Evolutionary conservation across 2,329 filamentous ascomycete species (phyloP), one percentile per base, ranked within the genome.

Genomic region (Blastomyces parvus): DNA sequence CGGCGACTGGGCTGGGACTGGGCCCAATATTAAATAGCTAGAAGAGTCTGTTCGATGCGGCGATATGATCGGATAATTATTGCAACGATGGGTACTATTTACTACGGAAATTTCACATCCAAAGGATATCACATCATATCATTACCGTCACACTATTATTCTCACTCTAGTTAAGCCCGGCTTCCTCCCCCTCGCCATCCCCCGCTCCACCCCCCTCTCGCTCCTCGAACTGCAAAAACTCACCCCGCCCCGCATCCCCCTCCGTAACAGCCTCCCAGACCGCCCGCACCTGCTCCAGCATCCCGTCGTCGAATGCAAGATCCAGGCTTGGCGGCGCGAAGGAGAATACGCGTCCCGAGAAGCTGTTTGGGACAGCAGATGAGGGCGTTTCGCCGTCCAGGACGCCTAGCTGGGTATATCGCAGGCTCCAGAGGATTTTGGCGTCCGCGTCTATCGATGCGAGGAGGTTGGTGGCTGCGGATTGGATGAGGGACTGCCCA

Each of bases 191-290:
- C 25, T 57, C 55, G 5, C 55, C 33, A 17, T 58, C 55, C 36
- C 27, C 55, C 36, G 13, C 55, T 13, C 11, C 55, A 11, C 6
- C 83, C 64, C 80, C 82, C 71, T 91, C 87, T 30, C 90, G 83
- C 64, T 94, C 89, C 59, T 87, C 83, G 73, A 96, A 96, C 25
- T 83, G 79, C 83, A 97, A 86, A 70, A 94, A 97, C 55, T 83
- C 73, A 22, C 78, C 77, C 22, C 79, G 78, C 22, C 78, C 78
- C 0, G 74, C 77, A 4, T 82, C 80, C 1, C 78, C 76, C 11
- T 82, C 83, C 67, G 84, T 78, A 3, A 91, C 80, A 59, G 79
- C 77, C 65, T 83, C 79, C 91, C 92, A 97, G 7, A 86, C 85
- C 11, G 82, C 74, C 64, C 84, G 84, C 1, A 96, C 89, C 33